These are phyloP conservation scores for Botryotinia narcissicola DNA, from an alignment of 2,329 filamentous ascomycete genomes.

Conservation along the genomic window DNA sequence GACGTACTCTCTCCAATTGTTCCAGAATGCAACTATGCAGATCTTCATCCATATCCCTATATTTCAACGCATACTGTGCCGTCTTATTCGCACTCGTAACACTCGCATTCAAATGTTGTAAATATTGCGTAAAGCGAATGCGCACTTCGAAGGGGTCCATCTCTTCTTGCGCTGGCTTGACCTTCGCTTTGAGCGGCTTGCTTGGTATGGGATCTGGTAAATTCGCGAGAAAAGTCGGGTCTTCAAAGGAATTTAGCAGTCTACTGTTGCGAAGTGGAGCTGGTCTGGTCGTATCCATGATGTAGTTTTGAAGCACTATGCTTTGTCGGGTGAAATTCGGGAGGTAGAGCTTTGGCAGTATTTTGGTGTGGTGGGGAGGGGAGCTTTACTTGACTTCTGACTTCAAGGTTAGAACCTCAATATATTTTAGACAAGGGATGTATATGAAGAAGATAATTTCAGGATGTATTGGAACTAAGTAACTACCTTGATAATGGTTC, in stretches of 20 bases:
- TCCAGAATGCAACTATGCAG: constrained; percentile 96
- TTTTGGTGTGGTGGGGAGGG: background rate
- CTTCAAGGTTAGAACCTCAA: background rate
- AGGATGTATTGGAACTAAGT: background rate
- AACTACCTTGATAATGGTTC: background rate
- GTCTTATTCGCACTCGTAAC: constrained; percentile 88
- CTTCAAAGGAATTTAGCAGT: background rate
- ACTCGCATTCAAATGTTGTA: constrained; percentile 88
- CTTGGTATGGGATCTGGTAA: constrained; percentile 12
- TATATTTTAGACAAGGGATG: background rate
- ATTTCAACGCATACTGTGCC: constrained; percentile 90
- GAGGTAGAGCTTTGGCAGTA: background rate
- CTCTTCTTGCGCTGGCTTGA: constrained; percentile 4
- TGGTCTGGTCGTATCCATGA: constrained; percentile 1
- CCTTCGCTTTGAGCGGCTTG: background rate
- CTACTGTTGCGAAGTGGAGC: background rate
- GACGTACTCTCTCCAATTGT: constrained; percentile 78
- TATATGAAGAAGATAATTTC: background rate
- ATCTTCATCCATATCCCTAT: constrained; percentile 94
- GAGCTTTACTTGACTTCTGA: background rate
- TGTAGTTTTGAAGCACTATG: constrained; percentile 1
- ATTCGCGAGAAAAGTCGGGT: background rate
- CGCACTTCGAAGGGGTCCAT: constrained; percentile 91
- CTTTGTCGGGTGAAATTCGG: background rate
- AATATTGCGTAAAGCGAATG: constrained; percentile 89